Evolutionary conservation across 2,329 filamentous ascomycete species (phyloP).

Genomic region (Penicillium sp.): DNA sequence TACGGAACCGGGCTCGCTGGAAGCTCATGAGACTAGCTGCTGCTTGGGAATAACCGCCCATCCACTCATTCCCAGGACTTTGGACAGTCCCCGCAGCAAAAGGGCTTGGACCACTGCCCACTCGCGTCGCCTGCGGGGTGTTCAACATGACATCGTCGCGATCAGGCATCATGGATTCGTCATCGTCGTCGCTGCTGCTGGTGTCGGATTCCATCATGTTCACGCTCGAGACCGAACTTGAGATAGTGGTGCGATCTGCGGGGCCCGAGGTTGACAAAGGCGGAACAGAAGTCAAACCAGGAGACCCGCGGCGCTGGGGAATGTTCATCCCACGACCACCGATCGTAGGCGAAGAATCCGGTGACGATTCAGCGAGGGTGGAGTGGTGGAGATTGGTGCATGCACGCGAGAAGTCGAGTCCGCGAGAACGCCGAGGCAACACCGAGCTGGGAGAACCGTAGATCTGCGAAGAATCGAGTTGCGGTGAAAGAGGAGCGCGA

Average conservation of each 20-base stretch:
- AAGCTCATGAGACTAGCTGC: constrained; percentile 76
- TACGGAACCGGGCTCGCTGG: constrained; percentile 54
- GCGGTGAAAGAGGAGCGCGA: constrained; percentile 69
- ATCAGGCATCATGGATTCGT: constrained; percentile 59
- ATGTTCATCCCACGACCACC: constrained; percentile 61
- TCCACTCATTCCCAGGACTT: constrained; percentile 57
- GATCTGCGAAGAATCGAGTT: constrained; percentile 74
- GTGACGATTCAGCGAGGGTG: constrained; percentile 81
- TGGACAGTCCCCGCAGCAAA: constrained; percentile 45
- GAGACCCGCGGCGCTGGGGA: constrained; percentile 54
- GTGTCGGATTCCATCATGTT: constrained; percentile 75
- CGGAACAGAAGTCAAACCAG: constrained; percentile 53
- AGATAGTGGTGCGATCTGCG: constrained; percentile 64
- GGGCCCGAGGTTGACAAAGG: constrained; percentile 66
- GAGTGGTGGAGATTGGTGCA: constrained; percentile 95
- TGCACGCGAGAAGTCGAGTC: constrained; percentile 86
- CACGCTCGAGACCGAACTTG: constrained; percentile 74
- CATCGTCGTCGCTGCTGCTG: constrained; percentile 58
- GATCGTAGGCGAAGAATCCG: constrained; percentile 83
- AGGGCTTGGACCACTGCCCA: constrained; percentile 41
- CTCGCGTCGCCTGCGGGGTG: constrained; percentile 70
- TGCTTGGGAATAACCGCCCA: constrained; percentile 59
- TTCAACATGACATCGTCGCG: constrained; percentile 66
- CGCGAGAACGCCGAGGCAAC: constrained; percentile 79
- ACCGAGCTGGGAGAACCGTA: constrained; percentile 86